These are phyloP conservation scores for Aquilaria yunnanensis DNA, from an alignment of 345 rosid species.

Conservation along the genomic window DNA sequence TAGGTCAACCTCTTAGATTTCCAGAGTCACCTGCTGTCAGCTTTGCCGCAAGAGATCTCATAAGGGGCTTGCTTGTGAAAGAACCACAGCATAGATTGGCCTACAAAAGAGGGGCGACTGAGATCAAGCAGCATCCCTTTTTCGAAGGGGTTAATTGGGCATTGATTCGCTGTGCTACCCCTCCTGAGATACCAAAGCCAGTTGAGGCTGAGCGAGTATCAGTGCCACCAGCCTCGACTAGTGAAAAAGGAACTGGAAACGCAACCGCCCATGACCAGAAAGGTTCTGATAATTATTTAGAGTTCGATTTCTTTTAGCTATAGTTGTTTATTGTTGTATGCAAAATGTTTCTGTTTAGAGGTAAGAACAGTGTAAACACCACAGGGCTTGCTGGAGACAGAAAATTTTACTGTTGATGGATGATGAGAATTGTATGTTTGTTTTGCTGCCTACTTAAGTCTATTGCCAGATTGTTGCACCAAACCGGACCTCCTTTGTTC, in stretches of 20 bases:
- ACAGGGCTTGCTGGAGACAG: constrained; percentile 24
- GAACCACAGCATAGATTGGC: constrained; percentile 86
- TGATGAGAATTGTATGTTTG: constrained; percentile 34
- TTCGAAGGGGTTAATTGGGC: constrained; percentile 98
- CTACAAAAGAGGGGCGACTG: constrained; percentile 84
- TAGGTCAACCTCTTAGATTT: constrained; percentile 88
- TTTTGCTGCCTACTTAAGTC: constrained; percentile 18
- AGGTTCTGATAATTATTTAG: constrained; percentile 79
- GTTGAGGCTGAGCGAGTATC: constrained; percentile 53
- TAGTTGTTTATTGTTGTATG: constrained; percentile 12
- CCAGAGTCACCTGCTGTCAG: constrained; percentile 78
- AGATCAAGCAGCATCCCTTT: constrained; percentile 89
- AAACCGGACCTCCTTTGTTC: too few species aligned
- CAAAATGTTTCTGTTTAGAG: constrained; percentile 32
- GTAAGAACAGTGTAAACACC: constrained; percentile 32
- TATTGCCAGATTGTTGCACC: constrained; percentile 11
- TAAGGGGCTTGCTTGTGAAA: constrained; percentile 71
- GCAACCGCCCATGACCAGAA: constrained; percentile 34
- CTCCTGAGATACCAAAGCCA: constrained; percentile 84
- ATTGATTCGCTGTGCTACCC: constrained; percentile 75
- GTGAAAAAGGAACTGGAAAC: constrained; percentile 37
- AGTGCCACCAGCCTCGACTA: constrained; percentile 31
- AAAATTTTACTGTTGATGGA: constrained; percentile 28
- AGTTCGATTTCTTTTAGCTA: constrained; percentile 85
- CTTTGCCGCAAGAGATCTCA: constrained; percentile 79